Evolutionary conservation across 805 yeast species (phyloP), one percentile per base, ranked within the genome.

Genomic region (Wickerhamomyces bisporus): DNA sequence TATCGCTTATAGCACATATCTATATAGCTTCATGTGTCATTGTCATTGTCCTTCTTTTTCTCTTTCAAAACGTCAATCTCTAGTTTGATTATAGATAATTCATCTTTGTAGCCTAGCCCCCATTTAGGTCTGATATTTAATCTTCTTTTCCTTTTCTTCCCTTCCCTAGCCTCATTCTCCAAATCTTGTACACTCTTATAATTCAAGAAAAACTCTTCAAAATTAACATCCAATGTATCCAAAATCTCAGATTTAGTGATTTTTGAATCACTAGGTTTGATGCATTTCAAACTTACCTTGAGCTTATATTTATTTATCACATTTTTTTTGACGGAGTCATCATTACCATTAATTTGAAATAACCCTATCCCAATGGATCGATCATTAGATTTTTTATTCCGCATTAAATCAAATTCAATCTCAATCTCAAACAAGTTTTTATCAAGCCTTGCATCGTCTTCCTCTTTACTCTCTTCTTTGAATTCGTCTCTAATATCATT

Each of bases 21-120:
- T n/a, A n/a, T n/a, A n/a, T n/a, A n/a, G n/a, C n/a, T n/a, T n/a
- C n/a, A n/a, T n/a, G n/a, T n/a, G n/a, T n/a, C n/a, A n/a, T n/a
- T n/a, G n/a, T n/a, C n/a, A n/a, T n/a, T n/a, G n/a, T 10, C 10
- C 24, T 21, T 21, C 10, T 7, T 7, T 21, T 21, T 21, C 24
- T 21, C 24, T 21, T 21, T 21, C 10, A 21, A 7, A 21, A 21
- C 23, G 4, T 24, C 26, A 15, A 45, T 36, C 1, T 40, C 21
- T 29, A 50, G 26, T 3, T 33, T 34, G n/a, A 47, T 13, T n/a
- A 50, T 40, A 3, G 44, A 24, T n/a, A 50, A 32, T 20, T 50
- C 53, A 28, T 50, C 40, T 26, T 45, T 47, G 12, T 35, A 35
- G 2, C 55, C 55, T 6, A 48, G 20, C 13, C 52, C 47, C 55